Conservation (phyloP, 202 grass and related monocot species). For the Sporobolus alterniflorus region DNA sequence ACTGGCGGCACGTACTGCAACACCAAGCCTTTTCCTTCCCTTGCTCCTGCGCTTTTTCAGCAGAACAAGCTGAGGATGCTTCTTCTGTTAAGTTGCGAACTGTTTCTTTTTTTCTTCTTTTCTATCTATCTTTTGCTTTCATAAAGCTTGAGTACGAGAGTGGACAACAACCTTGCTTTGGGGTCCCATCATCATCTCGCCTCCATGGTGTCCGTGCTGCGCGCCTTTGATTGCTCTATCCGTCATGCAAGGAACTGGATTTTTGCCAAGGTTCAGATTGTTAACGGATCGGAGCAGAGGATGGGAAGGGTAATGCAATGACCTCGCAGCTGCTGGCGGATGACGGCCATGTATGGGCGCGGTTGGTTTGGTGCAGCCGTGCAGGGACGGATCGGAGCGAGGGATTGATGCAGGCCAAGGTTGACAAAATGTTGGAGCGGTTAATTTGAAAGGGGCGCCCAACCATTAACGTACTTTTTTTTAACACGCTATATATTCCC, state of each 20-base stretch:
- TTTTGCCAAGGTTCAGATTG: no score
- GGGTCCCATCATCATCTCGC: background rate
- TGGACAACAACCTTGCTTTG: constrained; percentile 26
- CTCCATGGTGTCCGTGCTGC: background rate
- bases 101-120: constrained; percentile 10
- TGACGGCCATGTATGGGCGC: background rate
- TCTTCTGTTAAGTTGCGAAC: constrained; percentile 1
- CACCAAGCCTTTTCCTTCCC: background rate
- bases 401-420: background rate
- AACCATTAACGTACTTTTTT: constrained; percentile 14
- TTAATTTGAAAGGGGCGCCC: background rate
- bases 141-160: constrained; percentile 38
- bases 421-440: constrained; percentile 12
- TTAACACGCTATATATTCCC: background rate
- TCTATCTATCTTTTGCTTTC: constrained; percentile 16
- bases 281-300: no score
- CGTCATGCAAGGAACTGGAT: constrained; percentile 9
- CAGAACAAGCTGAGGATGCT: constrained; percentile 3
- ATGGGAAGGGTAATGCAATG: no score
- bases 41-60: background rate
- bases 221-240: constrained; percentile 21
- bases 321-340: no score
- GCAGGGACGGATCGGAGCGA: background rate
- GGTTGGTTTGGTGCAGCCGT: constrained; percentile 29
- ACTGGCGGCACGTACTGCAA: background rate